phyloP scores from a whole-genome alignment of 306 rosid species.

The Cicer yamashitae region DNA sequence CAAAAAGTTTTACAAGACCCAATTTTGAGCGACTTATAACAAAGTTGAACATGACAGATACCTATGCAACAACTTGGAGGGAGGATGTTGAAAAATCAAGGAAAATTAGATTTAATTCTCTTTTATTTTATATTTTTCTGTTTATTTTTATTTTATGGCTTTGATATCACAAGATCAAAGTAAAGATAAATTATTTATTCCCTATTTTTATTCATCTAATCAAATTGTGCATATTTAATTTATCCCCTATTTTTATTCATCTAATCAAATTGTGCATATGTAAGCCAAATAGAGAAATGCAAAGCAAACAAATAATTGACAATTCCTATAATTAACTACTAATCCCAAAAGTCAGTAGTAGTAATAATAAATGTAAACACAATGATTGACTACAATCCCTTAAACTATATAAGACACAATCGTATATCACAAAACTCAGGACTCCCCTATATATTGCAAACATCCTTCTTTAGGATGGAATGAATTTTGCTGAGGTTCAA shows the following conservation, averaged over 20 bases:
- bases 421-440: constrained; percentile 1
- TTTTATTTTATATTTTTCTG: too few relatives aligned
- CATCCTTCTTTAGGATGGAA: constrained; percentile 25
- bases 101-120: too few relatives aligned
- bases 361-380: background rate
- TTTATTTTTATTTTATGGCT: background rate
- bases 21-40: too few relatives aligned
- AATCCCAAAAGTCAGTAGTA: background rate
- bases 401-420: background rate
- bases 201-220: background rate
- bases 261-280: background rate
- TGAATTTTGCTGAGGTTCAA: constrained; percentile 12
- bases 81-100: too few relatives aligned
- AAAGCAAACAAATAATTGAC: background rate
- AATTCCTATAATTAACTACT: background rate
- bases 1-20: too few relatives aligned
- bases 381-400: background rate
- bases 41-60: too few relatives aligned
- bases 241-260: background rate
- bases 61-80: too few relatives aligned
- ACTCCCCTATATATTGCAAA: background rate
- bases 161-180: background rate
- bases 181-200: background rate
- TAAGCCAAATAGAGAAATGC: background rate
- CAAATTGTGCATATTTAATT: background rate